Conservation (phyloP, 371 early-diverging fungal genomes). For the Saksenaea vasiformis region DNA sequence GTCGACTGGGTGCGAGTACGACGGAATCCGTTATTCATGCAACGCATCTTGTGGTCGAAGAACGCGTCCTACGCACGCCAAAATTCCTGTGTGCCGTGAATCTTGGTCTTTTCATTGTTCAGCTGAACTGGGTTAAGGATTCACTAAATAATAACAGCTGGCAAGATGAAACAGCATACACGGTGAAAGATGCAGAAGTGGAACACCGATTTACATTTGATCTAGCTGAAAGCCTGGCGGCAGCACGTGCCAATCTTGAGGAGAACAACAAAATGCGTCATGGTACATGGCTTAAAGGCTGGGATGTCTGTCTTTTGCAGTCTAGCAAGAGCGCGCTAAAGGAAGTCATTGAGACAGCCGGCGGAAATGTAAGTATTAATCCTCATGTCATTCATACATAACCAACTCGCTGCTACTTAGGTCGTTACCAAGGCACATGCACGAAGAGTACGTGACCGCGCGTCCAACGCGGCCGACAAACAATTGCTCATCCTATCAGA, state of each 20-base stretch:
- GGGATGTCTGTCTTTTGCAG: slow-evolving; percentile 13
- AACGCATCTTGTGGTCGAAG: slow-evolving; percentile 14
- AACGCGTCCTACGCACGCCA: slow-evolving; percentile 17
- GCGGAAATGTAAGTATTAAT: slow-evolving; percentile 11
- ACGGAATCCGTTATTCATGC: slow-evolving; percentile 13
- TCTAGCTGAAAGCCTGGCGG: slow-evolving; percentile 14
- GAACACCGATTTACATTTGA: slow-evolving; percentile 13
- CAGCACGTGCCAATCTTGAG: slow-evolving; percentile 5
- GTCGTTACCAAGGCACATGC: background rate
- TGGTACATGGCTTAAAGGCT: slow-evolving; percentile 19
- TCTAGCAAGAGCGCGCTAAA: slow-evolving; percentile 9
- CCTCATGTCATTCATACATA: no score
- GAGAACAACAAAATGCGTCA: background rate
- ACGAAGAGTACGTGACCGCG: background rate
- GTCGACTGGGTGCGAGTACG: slow-evolving; percentile 7
- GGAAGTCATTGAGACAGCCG: slow-evolving; percentile 22
- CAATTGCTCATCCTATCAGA: slow-evolving; percentile 12
- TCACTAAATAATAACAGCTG: slow-evolving; percentile 8
- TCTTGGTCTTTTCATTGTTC: slow-evolving; percentile 18
- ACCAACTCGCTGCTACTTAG: background rate
- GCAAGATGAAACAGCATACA: slow-evolving; percentile 11
- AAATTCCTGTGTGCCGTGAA: slow-evolving; percentile 29
- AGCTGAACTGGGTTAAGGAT: slow-evolving; percentile 11
- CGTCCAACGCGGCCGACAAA: background rate
- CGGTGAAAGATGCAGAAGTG: slow-evolving; percentile 11